These are phyloP conservation scores for Aspergillus pseudoterreus DNA, from an alignment of 2,329 filamentous ascomycete species.

Conservation along the genomic window DNA sequence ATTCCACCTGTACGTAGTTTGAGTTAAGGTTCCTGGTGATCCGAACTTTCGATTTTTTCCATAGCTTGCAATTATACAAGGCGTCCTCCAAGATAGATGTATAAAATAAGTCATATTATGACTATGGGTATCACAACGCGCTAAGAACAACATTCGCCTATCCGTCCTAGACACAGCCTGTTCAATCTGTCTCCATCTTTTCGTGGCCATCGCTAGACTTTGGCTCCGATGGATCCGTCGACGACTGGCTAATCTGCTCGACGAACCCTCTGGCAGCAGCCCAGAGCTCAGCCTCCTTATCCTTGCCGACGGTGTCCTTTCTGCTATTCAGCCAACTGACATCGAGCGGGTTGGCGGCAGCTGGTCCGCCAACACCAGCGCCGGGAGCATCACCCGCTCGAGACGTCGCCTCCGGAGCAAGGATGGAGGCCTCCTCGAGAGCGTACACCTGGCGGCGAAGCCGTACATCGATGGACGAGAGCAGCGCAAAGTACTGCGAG, in stretches of 20 bases:
- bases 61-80: not conserved
- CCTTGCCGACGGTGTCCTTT: constrained; percentile 73
- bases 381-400: constrained; percentile 28
- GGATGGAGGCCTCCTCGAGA: constrained; percentile 75
- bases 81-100: no score
- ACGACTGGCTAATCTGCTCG: constrained; percentile 31
- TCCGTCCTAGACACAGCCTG: not conserved
- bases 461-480: constrained; percentile 71
- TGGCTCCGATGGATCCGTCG: constrained; percentile 2
- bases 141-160: not conserved
- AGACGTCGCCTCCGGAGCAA: constrained; percentile 46
- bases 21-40: constrained; percentile 14
- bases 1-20: constrained; percentile 12
- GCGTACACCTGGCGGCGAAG: constrained; percentile 74
- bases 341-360: constrained; percentile 59
- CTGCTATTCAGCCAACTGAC: constrained; percentile 87
- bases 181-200: constrained; percentile 40
- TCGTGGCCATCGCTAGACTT: constrained; percentile 22
- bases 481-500: constrained; percentile 63
- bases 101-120: not conserved
- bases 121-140: constrained; percentile 20
- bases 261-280: constrained; percentile 57
- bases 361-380: constrained; percentile 25
- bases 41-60: constrained; percentile 5
- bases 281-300: constrained; percentile 82